Percentiles rank a stretch among this genome's conserved stretches.
phyloP scores from a whole-genome alignment of 2,329 filamentous ascomycete genomes.

The Fusarium virguliforme region DNA sequence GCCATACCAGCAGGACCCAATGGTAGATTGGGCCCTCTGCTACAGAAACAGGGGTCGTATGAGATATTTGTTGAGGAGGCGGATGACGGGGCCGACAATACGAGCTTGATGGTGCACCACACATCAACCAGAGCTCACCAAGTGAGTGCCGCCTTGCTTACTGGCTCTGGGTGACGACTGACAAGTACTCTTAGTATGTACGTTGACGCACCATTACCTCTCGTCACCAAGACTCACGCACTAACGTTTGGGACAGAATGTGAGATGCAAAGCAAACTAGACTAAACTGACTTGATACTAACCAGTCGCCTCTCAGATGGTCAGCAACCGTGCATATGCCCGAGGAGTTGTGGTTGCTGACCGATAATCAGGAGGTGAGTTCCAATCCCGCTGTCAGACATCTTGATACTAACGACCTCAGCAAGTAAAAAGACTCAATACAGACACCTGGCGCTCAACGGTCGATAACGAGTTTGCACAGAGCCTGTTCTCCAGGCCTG shows the following conservation, averaged over 20 bases:
- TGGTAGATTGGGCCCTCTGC: background rate
- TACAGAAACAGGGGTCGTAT: background rate
- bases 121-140: background rate
- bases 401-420: no score
- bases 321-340: background rate
- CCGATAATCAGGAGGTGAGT: background rate
- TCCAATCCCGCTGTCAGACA: no score
- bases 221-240: background rate
- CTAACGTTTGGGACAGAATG: background rate
- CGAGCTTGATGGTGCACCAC: accelerated
- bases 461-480: conserved; percentile 1
- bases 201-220: background rate
- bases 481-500: background rate
- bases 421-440: conserved; percentile 10
- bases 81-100: background rate
- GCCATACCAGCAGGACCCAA: background rate
- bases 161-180: background rate
- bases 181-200: background rate
- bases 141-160: background rate
- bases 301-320: background rate
- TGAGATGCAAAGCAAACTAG: background rate
- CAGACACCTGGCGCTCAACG: background rate
- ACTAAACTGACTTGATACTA: background rate
- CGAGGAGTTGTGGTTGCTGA: background rate
- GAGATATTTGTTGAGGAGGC: background rate